Evolutionary conservation across 164 flowering plant genomes (phyloP).

Genomic region (Paratinospora sagittata): DNA sequence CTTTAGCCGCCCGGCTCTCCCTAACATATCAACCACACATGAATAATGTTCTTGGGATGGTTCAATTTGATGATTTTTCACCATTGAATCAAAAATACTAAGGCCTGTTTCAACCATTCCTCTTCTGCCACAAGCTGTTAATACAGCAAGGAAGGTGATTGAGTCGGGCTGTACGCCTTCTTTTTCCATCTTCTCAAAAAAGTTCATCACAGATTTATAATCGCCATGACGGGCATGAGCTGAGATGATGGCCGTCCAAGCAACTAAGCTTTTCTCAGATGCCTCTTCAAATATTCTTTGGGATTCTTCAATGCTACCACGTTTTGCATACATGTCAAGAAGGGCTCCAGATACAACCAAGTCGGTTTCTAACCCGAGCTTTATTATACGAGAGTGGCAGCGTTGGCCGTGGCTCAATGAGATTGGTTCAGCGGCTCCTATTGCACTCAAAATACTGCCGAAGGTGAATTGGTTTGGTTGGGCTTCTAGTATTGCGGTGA

Average conservation of each 20-base stretch:
- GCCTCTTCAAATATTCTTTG: slow-evolving; percentile 46
- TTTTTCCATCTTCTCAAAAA: slow-evolving; percentile 49
- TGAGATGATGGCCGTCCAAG: slow-evolving; percentile 85
- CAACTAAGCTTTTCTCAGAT: slow-evolving; percentile 40
- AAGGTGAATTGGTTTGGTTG: slow-evolving; percentile 64
- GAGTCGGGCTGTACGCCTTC: slow-evolving; percentile 58
- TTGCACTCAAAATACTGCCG: slow-evolving; percentile 70
- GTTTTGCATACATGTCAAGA: slow-evolving; percentile 91
- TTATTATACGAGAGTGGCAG: slow-evolving; percentile 56
- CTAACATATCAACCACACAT: slow-evolving; percentile 86
- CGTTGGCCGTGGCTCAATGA: slow-evolving; percentile 61
- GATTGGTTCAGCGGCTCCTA: slow-evolving; percentile 57
- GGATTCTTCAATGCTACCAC: slow-evolving; percentile 72
- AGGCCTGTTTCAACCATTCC: slow-evolving; percentile 73
- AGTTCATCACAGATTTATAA: slow-evolving; percentile 45
- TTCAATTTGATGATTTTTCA: slow-evolving; percentile 43
- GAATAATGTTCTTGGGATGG: slow-evolving; percentile 73
- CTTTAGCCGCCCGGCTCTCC: slow-evolving; percentile 66
- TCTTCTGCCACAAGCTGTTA: slow-evolving; percentile 63
- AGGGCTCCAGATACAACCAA: slow-evolving; percentile 63
- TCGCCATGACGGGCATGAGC: slow-evolving; percentile 80
- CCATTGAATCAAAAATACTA: slow-evolving; percentile 52
- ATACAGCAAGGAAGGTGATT: slow-evolving; percentile 66
- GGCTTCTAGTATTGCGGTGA: slow-evolving; percentile 31
- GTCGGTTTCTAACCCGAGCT: slow-evolving; percentile 51